Conservation (phyloP, 495 filamentous ascomycete species). For the Letharia columbiana region DNA sequence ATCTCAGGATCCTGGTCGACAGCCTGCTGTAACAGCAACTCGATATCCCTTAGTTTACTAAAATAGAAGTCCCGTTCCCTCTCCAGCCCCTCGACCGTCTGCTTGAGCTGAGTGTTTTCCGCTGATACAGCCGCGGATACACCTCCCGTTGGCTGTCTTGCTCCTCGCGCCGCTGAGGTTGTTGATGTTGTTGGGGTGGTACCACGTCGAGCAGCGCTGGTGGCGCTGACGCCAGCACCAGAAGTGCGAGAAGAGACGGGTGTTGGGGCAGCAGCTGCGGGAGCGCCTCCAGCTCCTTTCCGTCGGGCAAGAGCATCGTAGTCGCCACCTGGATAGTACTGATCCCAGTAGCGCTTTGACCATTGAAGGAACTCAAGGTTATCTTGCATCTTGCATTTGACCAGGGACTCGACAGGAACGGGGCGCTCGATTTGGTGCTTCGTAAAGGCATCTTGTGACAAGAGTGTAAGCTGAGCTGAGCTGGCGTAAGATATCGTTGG, state of each 20-base stretch:
- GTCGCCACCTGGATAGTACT: constrained; percentile 91
- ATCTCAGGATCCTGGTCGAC: constrained; percentile 84
- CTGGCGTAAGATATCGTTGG: not conserved
- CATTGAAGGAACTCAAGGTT: constrained; percentile 99
- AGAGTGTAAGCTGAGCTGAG: constrained; percentile 13
- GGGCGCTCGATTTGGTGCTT: constrained; percentile 78
- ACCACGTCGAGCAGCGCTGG: constrained; percentile 55
- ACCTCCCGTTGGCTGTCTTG: constrained; percentile 40
- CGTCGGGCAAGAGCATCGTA: constrained; percentile 83
- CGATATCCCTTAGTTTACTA: constrained; percentile 93
- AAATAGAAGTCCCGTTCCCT: constrained; percentile 98
- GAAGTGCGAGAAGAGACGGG: constrained; percentile 38
- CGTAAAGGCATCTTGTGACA: constrained; percentile 63
- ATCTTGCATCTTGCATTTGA: constrained; percentile 99
- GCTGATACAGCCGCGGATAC: constrained; percentile 60
- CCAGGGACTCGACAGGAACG: constrained; percentile 76
- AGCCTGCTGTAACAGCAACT: constrained; percentile 82
- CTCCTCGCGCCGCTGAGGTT: constrained; percentile 37
- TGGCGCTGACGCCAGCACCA: constrained; percentile 36
- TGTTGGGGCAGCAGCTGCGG: constrained; percentile 35
- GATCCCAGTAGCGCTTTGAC: constrained; percentile 94
- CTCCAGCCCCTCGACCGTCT: constrained; percentile 77
- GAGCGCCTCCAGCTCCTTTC: constrained; percentile 64
- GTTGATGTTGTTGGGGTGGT: constrained; percentile 64
- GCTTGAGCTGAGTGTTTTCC: constrained; percentile 77